Conservation (phyloP, 164 flowering plant genomes). For the Litsea cubeba region DNA sequence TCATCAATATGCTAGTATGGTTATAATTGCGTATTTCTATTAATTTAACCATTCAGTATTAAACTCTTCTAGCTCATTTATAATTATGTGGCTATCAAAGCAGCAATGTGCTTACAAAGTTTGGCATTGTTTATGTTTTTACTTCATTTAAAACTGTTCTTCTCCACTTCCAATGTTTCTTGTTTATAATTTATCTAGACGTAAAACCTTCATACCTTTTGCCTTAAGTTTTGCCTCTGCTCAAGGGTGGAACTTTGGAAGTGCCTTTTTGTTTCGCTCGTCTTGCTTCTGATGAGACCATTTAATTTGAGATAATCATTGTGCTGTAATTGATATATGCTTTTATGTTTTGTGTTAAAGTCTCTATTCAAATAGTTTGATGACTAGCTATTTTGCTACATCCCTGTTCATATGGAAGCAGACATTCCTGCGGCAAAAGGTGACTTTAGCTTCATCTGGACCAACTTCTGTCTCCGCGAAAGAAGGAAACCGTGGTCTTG, state of each 20-base stretch:
- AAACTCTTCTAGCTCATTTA: not conserved
- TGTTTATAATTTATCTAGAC: too few relatives aligned
- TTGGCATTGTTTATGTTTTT: not conserved
- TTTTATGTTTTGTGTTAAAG: slow-evolving; percentile 29
- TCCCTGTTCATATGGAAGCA: slow-evolving; percentile 19
- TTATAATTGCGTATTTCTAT: too few relatives aligned
- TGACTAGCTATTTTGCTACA: not conserved
- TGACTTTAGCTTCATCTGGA: slow-evolving; percentile 51
- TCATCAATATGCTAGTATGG: too few relatives aligned
- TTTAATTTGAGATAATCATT: not conserved
- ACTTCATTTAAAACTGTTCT: too few relatives aligned
- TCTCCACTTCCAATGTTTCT: too few relatives aligned
- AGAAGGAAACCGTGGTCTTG: slow-evolving; percentile 23
- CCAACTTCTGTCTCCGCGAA: slow-evolving; percentile 16
- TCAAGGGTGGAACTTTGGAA: not conserved
- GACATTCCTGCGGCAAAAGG: slow-evolving; percentile 92
- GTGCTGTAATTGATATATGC: not conserved
- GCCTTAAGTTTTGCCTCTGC: too few relatives aligned
- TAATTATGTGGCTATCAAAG: not conserved
- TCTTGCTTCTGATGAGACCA: slow-evolving; percentile 12
- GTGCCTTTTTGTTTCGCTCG: not conserved
- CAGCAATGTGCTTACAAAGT: too few relatives aligned
- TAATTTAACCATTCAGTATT: too few relatives aligned
- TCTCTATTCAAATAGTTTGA: slow-evolving; percentile 7
- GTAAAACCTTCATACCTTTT: too few relatives aligned